Percentiles rank a stretch among this genome's conserved stretches.
Evolutionary conservation across 106 monocot species (phyloP).

Genomic region (Dioscorea zingiberensis): DNA sequence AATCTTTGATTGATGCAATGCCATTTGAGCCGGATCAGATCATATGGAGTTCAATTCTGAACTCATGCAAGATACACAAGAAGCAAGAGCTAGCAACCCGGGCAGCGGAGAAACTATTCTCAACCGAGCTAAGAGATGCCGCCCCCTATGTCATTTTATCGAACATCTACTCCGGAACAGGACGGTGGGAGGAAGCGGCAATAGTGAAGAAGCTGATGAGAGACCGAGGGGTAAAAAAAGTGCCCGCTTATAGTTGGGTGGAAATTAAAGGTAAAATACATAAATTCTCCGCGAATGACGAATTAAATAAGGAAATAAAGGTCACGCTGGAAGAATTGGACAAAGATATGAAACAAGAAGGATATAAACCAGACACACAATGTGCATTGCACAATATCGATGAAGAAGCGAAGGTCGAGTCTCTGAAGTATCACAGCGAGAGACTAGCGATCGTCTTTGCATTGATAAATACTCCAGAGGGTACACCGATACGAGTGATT

Average conservation of each 20-base stretch:
- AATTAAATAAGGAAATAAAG: slow-evolving; percentile 20
- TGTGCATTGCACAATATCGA: slow-evolving; percentile 60
- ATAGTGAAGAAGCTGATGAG: slow-evolving; percentile 72
- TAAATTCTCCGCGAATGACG: slow-evolving; percentile 50
- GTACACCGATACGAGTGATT: slow-evolving; percentile 59
- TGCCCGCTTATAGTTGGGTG: slow-evolving; percentile 78
- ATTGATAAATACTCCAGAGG: slow-evolving; percentile 37
- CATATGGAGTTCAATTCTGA: slow-evolving; percentile 78
- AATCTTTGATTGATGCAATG: slow-evolving; percentile 35
- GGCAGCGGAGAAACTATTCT: slow-evolving; percentile 60
- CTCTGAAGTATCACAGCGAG: slow-evolving; percentile 74
- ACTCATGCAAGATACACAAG: slow-evolving; percentile 76
- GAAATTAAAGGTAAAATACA: slow-evolving; percentile 49
- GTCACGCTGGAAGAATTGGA: slow-evolving; percentile 31
- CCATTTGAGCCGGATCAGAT: slow-evolving; percentile 68
- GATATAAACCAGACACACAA: slow-evolving; percentile 51
- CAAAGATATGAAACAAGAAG: slow-evolving; percentile 45
- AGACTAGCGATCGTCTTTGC: slow-evolving; percentile 74
- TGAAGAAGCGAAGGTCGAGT: slow-evolving; percentile 56
- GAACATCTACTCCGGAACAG: slow-evolving; percentile 61
- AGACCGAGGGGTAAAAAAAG: slow-evolving; percentile 65
- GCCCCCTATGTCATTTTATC: slow-evolving; percentile 77
- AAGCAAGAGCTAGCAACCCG: slow-evolving; percentile 42
- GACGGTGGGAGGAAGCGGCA: slow-evolving; percentile 66
- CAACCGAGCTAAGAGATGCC: slow-evolving; percentile 54